A percentile compares a stretch with the other conserved stretches of the same genome.
These are phyloP conservation scores for Neurospora crassa DNA, from an alignment of 2,329 filamentous ascomycete genomes.

Conservation along the genomic window DNA sequence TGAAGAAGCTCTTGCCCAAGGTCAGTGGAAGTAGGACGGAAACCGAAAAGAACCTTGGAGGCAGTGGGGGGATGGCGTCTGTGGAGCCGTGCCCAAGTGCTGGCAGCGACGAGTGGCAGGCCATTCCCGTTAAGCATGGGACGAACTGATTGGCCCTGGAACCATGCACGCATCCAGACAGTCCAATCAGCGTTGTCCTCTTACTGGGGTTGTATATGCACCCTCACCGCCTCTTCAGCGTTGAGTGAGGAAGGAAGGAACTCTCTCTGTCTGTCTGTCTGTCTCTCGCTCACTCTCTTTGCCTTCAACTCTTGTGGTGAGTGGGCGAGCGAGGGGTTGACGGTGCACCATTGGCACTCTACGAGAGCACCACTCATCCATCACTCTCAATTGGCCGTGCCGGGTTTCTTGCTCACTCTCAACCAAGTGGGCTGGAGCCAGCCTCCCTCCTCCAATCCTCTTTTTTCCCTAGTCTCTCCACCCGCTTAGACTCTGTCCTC, in stretches of 20 bases:
- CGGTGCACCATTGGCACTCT: conserved; percentile 1
- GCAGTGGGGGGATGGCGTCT: conserved; percentile 1
- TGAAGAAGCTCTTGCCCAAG: not conserved
- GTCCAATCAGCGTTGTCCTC: conserved; percentile 15
- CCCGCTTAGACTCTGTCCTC: not conserved
- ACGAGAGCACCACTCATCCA: conserved; percentile 1
- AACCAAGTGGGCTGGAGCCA: not conserved
- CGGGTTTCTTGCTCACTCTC: not conserved
- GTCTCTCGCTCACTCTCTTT: not conserved
- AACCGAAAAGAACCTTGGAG: not conserved
- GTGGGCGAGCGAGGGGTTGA: not conserved
- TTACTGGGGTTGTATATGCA: conserved; percentile 16
- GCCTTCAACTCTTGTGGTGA: not conserved
- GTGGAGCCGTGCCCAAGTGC: conserved; percentile 4
- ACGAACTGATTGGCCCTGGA: conserved; percentile 13
- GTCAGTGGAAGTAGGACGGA: not conserved
- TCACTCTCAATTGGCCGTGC: not conserved
- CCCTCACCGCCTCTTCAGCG: conserved; percentile 23
- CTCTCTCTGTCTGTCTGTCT: not conserved
- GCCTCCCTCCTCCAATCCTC: conserved; percentile 4
- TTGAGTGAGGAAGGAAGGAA: not conserved
- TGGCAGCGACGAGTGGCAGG: conserved; percentile 5
- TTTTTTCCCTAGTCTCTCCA: conserved; percentile 1
- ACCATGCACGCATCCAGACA: conserved; percentile 13
- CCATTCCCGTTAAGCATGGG: not conserved